Base-by-base conservation (phyloP, 2,329 filamentous ascomycete species). In the Onygenales sp. region DNA sequence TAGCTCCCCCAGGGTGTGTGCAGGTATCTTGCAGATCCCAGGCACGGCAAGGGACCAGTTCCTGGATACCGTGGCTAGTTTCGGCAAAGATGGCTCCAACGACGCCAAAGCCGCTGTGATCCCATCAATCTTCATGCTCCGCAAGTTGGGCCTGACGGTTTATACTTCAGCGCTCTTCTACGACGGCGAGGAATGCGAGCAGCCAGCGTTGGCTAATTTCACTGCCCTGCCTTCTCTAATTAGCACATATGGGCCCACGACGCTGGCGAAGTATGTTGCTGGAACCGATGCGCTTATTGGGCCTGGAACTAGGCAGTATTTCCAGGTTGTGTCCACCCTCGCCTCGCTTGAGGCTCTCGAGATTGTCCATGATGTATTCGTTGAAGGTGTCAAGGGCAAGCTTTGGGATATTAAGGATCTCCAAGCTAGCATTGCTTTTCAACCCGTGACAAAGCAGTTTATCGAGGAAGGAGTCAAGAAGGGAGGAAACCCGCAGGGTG, bases 141-240 rank as follows among this genome's bases (percentile, higher is more conserved):
- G 14, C 32, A 34, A 13, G 8, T 11, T 45, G 3, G 17, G 17
- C 17, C 4, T 36, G 10, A 48, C 43, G 0, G 9, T 42, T 8
- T 48, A 49, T 27, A 33, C 36, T 4, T 47, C 44, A 8, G 32
- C 45, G 32, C 43, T 52, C 32, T 48, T 52, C 13, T 52, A 52
- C 40, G 33, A 52, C 9, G 51, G 51, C 6, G 21, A 37, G 4
- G 13, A 52, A 32, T 52, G 51, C 11, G 17, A 52, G 6, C 44
- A 48, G 33, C 14, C 43, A 5, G 36, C 44, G 8, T 27, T 47
- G 14, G 31, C 51, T 4, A 47, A 47, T 44, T 47, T 52, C 42
- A 48, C 2, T 27, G 42, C n/a, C 33, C 27, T 52, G 31, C 42
- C 42, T 3, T 2, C 39, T 6, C 3, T 27, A 3, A 13, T 13